Percentiles rank a stretch among this genome's conserved stretches.
phyloP scores from a whole-genome alignment of 805 yeast species.

The Saccharomycopsis vini region DNA sequence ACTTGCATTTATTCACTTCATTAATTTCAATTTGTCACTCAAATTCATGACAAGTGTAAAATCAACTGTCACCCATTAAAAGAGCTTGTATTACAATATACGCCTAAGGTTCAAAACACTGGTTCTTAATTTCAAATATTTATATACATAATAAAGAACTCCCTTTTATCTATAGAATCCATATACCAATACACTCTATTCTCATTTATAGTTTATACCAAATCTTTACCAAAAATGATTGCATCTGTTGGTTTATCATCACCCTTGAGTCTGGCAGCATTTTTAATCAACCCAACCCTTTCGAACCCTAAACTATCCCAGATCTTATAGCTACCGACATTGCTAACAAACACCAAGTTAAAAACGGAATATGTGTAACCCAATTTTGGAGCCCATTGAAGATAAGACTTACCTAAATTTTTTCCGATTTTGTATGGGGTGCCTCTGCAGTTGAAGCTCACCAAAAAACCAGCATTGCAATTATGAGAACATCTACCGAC shows the following conservation, averaged over 20 bases:
- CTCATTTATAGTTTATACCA: no score
- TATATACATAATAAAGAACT: no score
- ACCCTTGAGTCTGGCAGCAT: constrained; percentile 70
- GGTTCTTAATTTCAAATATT: no score
- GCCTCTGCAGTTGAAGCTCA: constrained; percentile 52
- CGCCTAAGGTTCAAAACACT: no score
- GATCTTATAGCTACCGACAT: constrained; percentile 60
- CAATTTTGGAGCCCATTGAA: constrained; percentile 63
- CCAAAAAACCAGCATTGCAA: constrained; percentile 84
- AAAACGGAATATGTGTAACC: constrained; percentile 81
- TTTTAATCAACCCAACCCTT: constrained; percentile 62
- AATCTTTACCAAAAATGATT: constrained; percentile 61
- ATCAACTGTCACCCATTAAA: no score
- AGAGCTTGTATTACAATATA: no score
- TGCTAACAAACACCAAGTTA: constrained; percentile 79
- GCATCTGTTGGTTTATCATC: constrained; percentile 62
- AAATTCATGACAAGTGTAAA: no score
- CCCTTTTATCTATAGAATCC: no score
- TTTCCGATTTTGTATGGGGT: constrained; percentile 48
- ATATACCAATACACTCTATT: no score
- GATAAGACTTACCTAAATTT: constrained; percentile 57
- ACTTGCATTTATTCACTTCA: no score
- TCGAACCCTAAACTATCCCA: constrained; percentile 85
- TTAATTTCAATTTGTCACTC: no score
- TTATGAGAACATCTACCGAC: constrained; percentile 76